Evolutionary conservation across 2,329 filamentous ascomycete species (phyloP), one percentile per base, ranked within the genome.

Genomic region (Diaporthe ilicicola): DNA sequence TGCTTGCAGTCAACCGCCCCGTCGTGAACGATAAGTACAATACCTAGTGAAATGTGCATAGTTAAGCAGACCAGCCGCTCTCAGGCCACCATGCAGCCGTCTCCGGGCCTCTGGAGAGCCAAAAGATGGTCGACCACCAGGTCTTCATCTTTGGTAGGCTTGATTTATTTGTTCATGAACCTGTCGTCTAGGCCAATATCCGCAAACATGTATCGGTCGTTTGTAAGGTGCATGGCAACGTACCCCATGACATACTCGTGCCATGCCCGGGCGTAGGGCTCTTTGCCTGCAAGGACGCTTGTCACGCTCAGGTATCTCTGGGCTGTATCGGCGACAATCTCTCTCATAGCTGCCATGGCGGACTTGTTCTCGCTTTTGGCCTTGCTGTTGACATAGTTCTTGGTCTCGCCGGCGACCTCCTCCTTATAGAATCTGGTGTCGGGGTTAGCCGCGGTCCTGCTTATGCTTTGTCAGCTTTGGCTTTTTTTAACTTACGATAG

Each of bases 371-470:
- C 67, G 32, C 42, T 44, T 3, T 34, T 39, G 5, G 77, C 75
- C 61, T 73, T 73, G 39, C 74, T 75, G 32, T 76, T 75, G 10
- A 79, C 74, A 29, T 78, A 79, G 62, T 79, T 79, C 15, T 73
- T 61, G 2, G 53, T 69, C 34, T 79, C 78, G 4, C 76, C 76
- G 0, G 72, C 76, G 42, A 72, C 72, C 44, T 79, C 77, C 56
- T 79, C 78, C 10, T 79, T 79, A 22, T 79, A 78, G 54, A 79
- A 79, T 2, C 76, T 79, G 37, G 0, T 12, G 13, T 65, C 29
- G 65, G 67, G 19, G 53, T 5, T 6, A 8, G 56, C n/a, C n/a
- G n/a, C n/a, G n/a, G n/a, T n/a, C n/a, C n/a, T n/a, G n/a, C n/a
- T n/a, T n/a, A n/a, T n/a, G n/a, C n/a, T n/a, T n/a, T n/a, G n/a